Evolutionary conservation across 768 basidiomycete species (phyloP), one percentile per base, ranked within the genome.

Genomic region (Hericium coralloides): DNA sequence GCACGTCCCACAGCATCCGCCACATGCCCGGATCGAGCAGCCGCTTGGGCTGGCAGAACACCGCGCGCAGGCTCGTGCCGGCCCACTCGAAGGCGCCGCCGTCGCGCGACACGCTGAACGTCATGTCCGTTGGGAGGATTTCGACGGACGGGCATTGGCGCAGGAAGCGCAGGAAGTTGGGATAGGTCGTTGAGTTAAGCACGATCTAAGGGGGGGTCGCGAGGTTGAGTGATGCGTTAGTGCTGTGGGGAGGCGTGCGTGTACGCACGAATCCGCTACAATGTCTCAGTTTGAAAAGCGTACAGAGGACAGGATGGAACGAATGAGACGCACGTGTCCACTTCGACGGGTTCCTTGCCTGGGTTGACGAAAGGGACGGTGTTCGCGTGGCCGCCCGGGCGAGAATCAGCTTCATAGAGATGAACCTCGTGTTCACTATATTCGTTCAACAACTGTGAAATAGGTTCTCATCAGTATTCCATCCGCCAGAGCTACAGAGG

Each of bases 311-410:
- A n/a, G 50, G 52, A 25, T 47, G 18, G 25, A 23, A 26, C 17
- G 25, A 18, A 22, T 20, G 41, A n/a, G 14, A 74, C 85, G 60
- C 70, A 89, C 82, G 84, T 86, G 68, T 90, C 88, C 12, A 90
- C 87, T 37, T 79, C 74, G 1, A 84, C 74, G 4, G 68, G 50
- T 14, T 70, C 59, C 57, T 73, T 68, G 10, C 70, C 73, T 39
- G 70, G 71, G 4, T 73, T 72, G 17, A 65, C 65, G 66, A 81
- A 88, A 43, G 66, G 66, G 9, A 89, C 82, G 0, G 89, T 90
- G 65, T 92, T 83, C 7, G 88, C 86, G 64, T 91, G 89, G 7
- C 88, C 89, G 12, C 89, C 88, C 0, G 83, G 79, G 48, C 85
- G 77, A 49, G 68, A 67, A 52, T 84, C 85, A 3, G 84, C 75